Evolutionary conservation across 2,329 filamentous ascomycete species (phyloP), one percentile per base, ranked within the genome.

Genomic region (Hypocreales sp.): DNA sequence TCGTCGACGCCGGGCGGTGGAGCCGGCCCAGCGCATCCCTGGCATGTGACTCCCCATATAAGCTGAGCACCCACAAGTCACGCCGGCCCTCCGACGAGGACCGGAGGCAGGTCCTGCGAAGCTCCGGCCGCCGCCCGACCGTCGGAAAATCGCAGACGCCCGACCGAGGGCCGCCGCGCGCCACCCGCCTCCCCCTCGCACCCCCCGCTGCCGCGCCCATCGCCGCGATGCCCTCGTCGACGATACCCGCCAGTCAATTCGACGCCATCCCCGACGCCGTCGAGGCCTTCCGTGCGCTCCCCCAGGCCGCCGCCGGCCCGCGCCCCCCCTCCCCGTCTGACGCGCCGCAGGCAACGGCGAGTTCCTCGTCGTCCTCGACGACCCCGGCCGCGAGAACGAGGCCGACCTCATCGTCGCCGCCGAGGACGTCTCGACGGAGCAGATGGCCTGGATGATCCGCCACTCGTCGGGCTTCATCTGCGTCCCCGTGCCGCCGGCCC

Each of bases 401-500:
- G 90, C 86, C 53, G 90, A 98, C 59, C 72, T 98, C 26, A 94
- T 95, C 55, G 92, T 95, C 47, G 82, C 90, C 39, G 87, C 84
- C 35, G 63, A 83, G 40, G 68, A 79, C 44, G 60, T 94, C 37
- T 93, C 87, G 7, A 67, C 84, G 15, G 69, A 80, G 38, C 87
- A 95, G 58, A 92, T 92, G 75, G 82, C 84, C 44, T 98, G 94
- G 63, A 77, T 98, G 68, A 72, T 98, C 53, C 82, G 84, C 45
- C 73, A 93, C 62, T 79, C 80, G 21, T 83, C 82, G 4, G 90
- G 90, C 48, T 73, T 87, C 47, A 77, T 98, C 58, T 95, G 90
- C 71, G 80, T 79, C 0, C 87, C 90, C 11, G 65, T 95, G 34
- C 64, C 72, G 27, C 65, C 78, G 26, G 52, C 67, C 22, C 74